Evolutionary conservation across 2,329 filamentous ascomycete species (phyloP), one percentile per base, ranked within the genome.

Genomic region (Cryphonectria naterciae): DNA sequence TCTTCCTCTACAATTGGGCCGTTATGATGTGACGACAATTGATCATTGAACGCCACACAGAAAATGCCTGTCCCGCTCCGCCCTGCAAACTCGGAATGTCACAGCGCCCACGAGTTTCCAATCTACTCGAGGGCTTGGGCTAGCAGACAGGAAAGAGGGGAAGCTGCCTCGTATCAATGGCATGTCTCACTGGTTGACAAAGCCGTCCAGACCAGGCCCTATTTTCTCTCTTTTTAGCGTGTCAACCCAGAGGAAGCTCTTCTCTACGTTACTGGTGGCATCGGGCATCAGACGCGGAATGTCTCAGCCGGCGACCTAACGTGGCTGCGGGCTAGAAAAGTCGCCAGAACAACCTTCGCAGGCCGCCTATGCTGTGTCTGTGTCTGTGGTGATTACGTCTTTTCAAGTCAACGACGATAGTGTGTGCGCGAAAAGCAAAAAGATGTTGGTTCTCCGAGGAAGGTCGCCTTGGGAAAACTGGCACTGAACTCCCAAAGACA

Each of bases 11-110:
- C 39, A 68, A 70, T 72, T 68, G 65, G 68, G 58, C 65, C 64
- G 39, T 32, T 15, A 22, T n/a, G 37, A 70, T 72, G 70, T 72
- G 70, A 72, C 60, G 70, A 46, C 58, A 68, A 63, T 65, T 32
- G 15, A 68, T 56, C 32, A 62, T 60, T 54, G 68, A 41, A 68
- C 64, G 68, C 65, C 68, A 70, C 65, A 67, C 19, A 60, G 19
- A 35, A n/a, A 22, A 35, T 49, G 25, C 41, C 28, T 68, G 28
- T 65, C 35, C 56, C 60, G 35, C 64, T 43, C 52, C 61, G 52
- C 58, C 52, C 28, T 65, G 62, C 25, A 10, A 64, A 41, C 64
- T 67, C 60, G 58, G 37, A 17, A 65, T 60, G 32, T 64, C 69
- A 69, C 43, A 52, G 67, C 58, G 39, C 67, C 68, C 69, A 28